Evolutionary conservation across 2,329 filamentous ascomycete genomes (phyloP).

Genomic region (Apiospora kogelbergensis): DNA sequence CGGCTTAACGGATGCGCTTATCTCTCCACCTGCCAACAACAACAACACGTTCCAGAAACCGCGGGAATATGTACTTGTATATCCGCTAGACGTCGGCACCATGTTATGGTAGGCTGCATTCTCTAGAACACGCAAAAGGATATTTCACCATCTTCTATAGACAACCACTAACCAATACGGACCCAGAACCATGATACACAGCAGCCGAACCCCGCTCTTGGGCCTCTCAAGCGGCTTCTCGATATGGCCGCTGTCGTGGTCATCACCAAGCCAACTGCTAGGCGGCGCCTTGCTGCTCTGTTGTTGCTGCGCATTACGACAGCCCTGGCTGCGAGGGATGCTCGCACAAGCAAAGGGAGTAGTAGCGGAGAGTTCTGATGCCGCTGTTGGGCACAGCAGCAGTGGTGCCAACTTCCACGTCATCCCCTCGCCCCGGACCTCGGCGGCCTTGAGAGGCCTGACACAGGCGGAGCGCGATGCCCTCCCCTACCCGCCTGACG

Average conservation of each 20-base stretch:
- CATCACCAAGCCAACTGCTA: background rate
- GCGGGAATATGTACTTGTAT: background rate
- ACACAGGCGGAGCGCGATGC: background rate
- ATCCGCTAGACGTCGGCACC: background rate
- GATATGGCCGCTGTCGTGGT: background rate
- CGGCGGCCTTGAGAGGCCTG: background rate
- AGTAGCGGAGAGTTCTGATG: background rate
- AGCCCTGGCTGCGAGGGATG: background rate
- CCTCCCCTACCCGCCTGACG: constrained; percentile 65
- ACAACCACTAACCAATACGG: too few species aligned
- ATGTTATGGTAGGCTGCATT: background rate
- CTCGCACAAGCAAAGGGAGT: background rate
- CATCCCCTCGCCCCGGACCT: background rate
- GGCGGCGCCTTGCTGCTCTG: background rate
- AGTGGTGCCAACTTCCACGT: background rate
- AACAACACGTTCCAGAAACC: background rate
- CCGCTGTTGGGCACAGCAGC: background rate
- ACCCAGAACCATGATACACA: background rate
- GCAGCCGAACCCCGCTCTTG: background rate
- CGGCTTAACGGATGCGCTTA: constrained; percentile 1
- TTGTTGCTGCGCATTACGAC: background rate
- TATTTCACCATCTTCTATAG: background rate
- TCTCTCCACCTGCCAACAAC: background rate
- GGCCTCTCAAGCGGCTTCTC: background rate
- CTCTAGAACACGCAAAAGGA: background rate